These are phyloP conservation scores for Chloranthus sessilifolius DNA, from an alignment of 164 flowering plant species.

Conservation along the genomic window DNA sequence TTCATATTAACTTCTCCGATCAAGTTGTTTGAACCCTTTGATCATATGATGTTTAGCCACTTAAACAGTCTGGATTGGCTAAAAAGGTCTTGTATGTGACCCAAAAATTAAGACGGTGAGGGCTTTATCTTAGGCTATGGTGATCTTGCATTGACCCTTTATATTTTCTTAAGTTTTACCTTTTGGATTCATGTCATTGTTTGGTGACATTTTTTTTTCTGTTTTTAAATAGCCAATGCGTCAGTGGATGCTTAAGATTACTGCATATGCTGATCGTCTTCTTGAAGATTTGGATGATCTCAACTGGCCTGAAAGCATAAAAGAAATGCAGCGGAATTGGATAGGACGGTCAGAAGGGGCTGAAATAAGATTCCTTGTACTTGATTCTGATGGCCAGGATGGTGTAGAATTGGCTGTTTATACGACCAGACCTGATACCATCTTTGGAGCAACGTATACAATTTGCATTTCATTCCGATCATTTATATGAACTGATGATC, in stretches of 20 bases:
- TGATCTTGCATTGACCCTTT: too few relatives aligned
- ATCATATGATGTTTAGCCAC: too few relatives aligned
- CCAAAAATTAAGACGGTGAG: too few relatives aligned
- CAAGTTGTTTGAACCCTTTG: too few relatives aligned
- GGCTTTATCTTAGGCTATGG: too few relatives aligned
- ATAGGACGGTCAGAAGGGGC: conserved; percentile 97
- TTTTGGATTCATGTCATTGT: conserved; percentile 8
- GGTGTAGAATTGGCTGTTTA: conserved; percentile 59
- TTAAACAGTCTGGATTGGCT: too few relatives aligned
- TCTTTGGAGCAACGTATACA: conserved; percentile 96
- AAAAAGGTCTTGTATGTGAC: too few relatives aligned
- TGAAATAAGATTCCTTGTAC: conserved; percentile 65
- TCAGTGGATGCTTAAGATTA: conserved; percentile 98
- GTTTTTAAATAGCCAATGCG: conserved; percentile 92
- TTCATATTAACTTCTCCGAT: too few relatives aligned
- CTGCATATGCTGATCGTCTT: conserved; percentile 98
- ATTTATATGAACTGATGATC: conserved; percentile 3
- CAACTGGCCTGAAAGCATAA: conserved; percentile 97
- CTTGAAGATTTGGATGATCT: conserved; percentile 91
- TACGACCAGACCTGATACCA: conserved; percentile 95
- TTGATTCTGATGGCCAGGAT: conserved; percentile 51
- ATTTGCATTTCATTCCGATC: conserved; percentile 7
- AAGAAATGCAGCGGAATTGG: conserved; percentile 99
- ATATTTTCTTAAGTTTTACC: conserved; percentile 33
- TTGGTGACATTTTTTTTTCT: conserved; percentile 23